Conservation (phyloP, 2,329 filamentous ascomycete species). For the Lachnellula cervina region DNA sequence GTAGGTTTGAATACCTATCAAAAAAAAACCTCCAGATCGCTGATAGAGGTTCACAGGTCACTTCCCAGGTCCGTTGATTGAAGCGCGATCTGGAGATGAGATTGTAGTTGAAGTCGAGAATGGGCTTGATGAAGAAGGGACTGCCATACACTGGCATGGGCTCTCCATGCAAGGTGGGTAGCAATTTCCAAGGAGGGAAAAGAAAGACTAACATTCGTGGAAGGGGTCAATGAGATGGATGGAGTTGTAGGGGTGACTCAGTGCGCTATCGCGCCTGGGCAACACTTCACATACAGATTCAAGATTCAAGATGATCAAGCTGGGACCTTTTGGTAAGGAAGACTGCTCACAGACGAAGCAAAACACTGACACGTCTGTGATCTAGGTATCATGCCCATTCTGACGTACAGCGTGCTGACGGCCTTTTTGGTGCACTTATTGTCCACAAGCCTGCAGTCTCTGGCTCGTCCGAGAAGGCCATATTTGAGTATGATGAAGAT, state of each 20-base stretch:
- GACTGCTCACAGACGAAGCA: not conserved
- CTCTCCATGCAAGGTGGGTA: constrained; percentile 18
- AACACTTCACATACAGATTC: constrained; percentile 14
- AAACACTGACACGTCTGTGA: not conserved
- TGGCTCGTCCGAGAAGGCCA: constrained; percentile 17
- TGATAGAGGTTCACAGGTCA: not conserved
- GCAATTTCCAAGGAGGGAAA: not conserved
- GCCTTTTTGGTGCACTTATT: constrained; percentile 41
- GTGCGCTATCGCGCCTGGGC: constrained; percentile 2
- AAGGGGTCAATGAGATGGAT: constrained; percentile 24
- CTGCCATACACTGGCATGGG: constrained; percentile 41
- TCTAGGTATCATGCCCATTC: constrained; percentile 45
- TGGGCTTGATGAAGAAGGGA: constrained; percentile 26
- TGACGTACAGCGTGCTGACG: constrained; percentile 38
- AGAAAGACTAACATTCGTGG: not conserved
- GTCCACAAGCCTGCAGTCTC: constrained; percentile 33
- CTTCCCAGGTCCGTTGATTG: constrained; percentile 38
- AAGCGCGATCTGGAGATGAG: constrained; percentile 40
- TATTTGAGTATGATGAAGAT: constrained; percentile 35
- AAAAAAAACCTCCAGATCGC: not conserved
- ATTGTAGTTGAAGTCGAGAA: constrained; percentile 39
- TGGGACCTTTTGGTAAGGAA: constrained; percentile 14
- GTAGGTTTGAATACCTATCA: constrained; percentile 22
- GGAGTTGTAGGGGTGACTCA: constrained; percentile 16
- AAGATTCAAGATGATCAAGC: constrained; percentile 9